Evolutionary conservation across 2,329 filamentous ascomycete genomes (phyloP).

Genomic region (Beauveria sp.): DNA sequence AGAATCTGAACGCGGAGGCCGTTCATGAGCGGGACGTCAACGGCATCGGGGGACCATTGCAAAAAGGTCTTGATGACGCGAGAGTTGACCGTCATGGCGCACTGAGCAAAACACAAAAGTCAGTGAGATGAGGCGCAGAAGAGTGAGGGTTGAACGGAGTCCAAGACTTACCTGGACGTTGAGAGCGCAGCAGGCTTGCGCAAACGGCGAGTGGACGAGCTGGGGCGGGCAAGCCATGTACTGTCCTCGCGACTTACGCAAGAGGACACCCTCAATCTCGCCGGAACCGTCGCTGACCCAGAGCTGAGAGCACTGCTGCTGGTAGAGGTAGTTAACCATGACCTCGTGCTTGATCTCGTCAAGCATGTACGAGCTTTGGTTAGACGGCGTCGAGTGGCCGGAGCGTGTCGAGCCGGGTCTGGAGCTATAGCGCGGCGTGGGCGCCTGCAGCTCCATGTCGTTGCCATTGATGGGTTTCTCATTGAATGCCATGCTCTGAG

Average conservation of each 20-base stretch:
- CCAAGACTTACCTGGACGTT: conserved; percentile 55
- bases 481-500: conserved; percentile 21
- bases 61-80: conserved; percentile 72
- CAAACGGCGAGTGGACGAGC: conserved; percentile 55
- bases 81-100: conserved; percentile 74
- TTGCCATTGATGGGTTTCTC: conserved; percentile 32
- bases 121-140: not conserved
- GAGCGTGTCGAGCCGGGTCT: conserved; percentile 44
- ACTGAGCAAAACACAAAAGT: conserved; percentile 32
- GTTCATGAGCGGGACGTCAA: conserved; percentile 69
- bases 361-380: conserved; percentile 46
- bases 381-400: conserved; percentile 32
- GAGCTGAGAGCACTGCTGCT: conserved; percentile 66
- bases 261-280: conserved; percentile 62
- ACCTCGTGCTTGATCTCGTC: conserved; percentile 74
- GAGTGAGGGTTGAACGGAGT: not conserved
- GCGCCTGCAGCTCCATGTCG: conserved; percentile 42
- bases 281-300: conserved; percentile 67
- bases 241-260: conserved; percentile 58
- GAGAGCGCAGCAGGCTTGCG: conserved; percentile 56
- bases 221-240: conserved; percentile 68
- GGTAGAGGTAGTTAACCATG: conserved; percentile 77
- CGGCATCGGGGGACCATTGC: conserved; percentile 62
- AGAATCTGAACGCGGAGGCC: conserved; percentile 71
- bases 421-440: conserved; percentile 39